These are phyloP conservation scores for Cercospora sesami DNA, from an alignment of 2,329 filamentous ascomycete species.

Conservation along the genomic window DNA sequence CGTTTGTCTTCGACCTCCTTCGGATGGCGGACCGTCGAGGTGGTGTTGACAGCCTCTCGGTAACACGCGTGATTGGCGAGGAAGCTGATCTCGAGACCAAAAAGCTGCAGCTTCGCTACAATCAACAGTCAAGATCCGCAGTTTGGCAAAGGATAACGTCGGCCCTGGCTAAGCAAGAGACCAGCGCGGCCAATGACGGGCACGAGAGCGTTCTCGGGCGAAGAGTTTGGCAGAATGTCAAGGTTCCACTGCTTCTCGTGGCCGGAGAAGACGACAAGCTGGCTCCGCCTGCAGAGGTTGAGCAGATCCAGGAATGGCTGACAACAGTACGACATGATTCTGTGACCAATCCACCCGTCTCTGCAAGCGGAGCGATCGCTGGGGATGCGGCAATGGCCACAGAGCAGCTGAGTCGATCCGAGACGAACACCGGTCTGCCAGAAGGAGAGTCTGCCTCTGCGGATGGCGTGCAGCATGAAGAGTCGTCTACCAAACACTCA, in stretches of 20 bases:
- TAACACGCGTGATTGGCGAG: conserved; percentile 71
- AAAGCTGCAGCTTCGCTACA: conserved; percentile 70
- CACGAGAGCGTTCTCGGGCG: conserved; percentile 63
- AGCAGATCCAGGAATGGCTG: conserved; percentile 60
- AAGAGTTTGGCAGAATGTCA: conserved; percentile 71
- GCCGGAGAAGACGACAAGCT: conserved; percentile 75
- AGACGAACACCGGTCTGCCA: not conserved
- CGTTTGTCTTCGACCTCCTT: conserved; percentile 72
- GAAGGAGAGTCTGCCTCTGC: not conserved
- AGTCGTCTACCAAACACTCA: conserved; percentile 28
- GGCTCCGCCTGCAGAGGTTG: conserved; percentile 69
- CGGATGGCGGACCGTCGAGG: conserved; percentile 76
- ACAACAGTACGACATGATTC: conserved; percentile 19
- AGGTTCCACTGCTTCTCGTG: conserved; percentile 73
- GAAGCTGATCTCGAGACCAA: conserved; percentile 66
- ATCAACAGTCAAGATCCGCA: conserved; percentile 76
- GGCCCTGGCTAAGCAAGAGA: conserved; percentile 55
- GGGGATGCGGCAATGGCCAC: conserved; percentile 17
- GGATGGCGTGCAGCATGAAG: conserved; percentile 23
- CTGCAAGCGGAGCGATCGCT: not conserved
- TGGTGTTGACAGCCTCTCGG: conserved; percentile 74
- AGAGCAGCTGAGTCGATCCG: conserved; percentile 6
- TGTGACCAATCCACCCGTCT: not conserved
- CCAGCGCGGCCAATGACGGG: conserved; percentile 9
- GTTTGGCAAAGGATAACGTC: conserved; percentile 79